Evolutionary conservation across 139 green algal species (phyloP).

Genomic region (Penium margaritaceum): DNA sequence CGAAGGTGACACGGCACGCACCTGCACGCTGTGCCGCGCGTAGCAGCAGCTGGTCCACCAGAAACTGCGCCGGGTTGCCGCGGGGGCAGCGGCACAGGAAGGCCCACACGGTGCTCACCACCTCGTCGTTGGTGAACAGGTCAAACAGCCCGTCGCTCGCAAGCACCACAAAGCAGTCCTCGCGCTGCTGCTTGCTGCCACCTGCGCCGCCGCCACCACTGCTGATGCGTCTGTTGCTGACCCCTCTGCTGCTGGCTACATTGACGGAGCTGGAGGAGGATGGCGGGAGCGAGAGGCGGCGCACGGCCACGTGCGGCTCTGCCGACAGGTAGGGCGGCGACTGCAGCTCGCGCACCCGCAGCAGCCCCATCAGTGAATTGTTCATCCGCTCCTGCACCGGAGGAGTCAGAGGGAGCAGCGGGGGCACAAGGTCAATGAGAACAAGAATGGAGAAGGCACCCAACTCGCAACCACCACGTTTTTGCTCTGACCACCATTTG

Average conservation of each 20-base stretch:
- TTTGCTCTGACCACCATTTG: no score
- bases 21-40: constrained; percentile 6
- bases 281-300: neutral
- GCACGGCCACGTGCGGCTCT: constrained; percentile 3
- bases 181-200: no score
- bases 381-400: constrained; percentile 12
- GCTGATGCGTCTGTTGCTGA: no score
- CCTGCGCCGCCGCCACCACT: no score
- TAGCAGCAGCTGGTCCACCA: constrained; percentile 21
- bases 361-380: constrained; percentile 12
- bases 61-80: constrained; percentile 8
- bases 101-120: constrained; percentile 53
- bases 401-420: no score
- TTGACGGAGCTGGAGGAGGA: no score
- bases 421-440: no score
- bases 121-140: constrained; percentile 68
- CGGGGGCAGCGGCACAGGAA: constrained; percentile 1
- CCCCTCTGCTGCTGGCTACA: no score
- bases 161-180: constrained; percentile 49
- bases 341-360: constrained; percentile 14
- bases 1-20: neutral
- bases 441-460: no score
- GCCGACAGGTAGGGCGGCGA: constrained; percentile 18
- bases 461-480: no score
- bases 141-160: constrained; percentile 76